Evolutionary conservation across 192 early-diverging fungal genomes (phyloP).

Genomic region (Funneliformis mosseae): DNA sequence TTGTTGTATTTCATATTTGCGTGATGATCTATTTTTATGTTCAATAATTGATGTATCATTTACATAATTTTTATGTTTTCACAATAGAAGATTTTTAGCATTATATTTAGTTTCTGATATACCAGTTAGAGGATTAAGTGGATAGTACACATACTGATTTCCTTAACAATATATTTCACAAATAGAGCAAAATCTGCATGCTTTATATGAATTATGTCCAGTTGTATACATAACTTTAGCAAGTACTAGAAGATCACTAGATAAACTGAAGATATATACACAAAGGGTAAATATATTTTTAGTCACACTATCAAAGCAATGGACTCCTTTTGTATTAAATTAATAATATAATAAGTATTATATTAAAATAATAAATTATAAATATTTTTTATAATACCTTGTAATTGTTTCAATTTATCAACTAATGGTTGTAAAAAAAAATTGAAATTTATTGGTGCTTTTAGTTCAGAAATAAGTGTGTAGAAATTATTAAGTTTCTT

Average conservation of each 20-base stretch:
- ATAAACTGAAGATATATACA: background rate
- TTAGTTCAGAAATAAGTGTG: background rate
- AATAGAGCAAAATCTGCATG: background rate
- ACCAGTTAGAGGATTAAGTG: background rate
- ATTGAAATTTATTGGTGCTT: background rate
- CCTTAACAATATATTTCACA: background rate
- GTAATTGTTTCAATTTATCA: background rate
- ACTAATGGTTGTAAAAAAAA: background rate
- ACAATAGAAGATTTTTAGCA: background rate
- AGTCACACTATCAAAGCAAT: background rate
- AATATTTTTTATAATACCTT: no score
- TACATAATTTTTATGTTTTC: background rate
- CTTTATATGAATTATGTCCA: conserved; percentile 1
- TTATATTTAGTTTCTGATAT: background rate
- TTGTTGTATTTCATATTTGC: background rate
- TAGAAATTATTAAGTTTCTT: background rate
- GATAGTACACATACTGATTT: background rate
- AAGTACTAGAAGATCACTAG: background rate
- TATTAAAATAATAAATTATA: no score
- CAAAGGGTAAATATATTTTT: background rate
- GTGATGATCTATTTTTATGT: background rate
- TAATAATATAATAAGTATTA: no score
- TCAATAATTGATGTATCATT: background rate
- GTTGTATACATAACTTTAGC: background rate
- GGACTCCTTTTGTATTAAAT: background rate